These are phyloP conservation scores for Globisporangium viniferum DNA, from an alignment of 352 stramenopile species.

Conservation along the genomic window DNA sequence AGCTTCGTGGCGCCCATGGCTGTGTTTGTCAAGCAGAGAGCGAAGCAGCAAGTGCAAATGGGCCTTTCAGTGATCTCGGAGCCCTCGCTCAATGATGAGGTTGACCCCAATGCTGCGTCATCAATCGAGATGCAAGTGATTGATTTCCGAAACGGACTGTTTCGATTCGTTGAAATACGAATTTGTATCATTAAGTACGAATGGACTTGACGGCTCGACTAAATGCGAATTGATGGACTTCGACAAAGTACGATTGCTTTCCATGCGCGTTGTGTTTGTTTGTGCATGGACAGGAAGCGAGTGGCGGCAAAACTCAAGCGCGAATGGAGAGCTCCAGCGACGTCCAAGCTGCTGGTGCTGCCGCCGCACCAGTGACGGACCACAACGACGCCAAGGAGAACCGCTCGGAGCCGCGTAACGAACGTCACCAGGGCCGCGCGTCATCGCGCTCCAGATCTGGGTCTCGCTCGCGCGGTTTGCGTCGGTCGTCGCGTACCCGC, in stretches of 20 bases:
- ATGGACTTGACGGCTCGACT: neutral
- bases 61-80: neutral
- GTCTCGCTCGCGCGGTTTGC: slow-evolving; percentile 1
- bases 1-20: slow-evolving; percentile 26
- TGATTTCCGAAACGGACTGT: neutral
- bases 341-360: neutral
- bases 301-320: slow-evolving; percentile 2
- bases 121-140: neutral
- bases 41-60: neutral
- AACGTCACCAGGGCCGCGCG: neutral
- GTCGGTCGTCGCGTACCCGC: neutral
- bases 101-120: slow-evolving; percentile 7
- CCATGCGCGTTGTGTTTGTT: neutral
- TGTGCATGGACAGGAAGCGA: neutral
- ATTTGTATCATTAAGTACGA: neutral
- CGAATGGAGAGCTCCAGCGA: slow-evolving; percentile 6
- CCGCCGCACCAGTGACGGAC: neutral
- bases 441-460: neutral
- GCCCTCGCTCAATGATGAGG: neutral
- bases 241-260: neutral
- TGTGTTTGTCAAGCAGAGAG: neutral
- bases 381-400: neutral
- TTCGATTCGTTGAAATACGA: neutral
- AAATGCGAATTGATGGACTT: neutral
- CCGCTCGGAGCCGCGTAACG: neutral